Conservation (phyloP, 495 filamentous ascomycete species). For the Neurospora intermedia region DNA sequence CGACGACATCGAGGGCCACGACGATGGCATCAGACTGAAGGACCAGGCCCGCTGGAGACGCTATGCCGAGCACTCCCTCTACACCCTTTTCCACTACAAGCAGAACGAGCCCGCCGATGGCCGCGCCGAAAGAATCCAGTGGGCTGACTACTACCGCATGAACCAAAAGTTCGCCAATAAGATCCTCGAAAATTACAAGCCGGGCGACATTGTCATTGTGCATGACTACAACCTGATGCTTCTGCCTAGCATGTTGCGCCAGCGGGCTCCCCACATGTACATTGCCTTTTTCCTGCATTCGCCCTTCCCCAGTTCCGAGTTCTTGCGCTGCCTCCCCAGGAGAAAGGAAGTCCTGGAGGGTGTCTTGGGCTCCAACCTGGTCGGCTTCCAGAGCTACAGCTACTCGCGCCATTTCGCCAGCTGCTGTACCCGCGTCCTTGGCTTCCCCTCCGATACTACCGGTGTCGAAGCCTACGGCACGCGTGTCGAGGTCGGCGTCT, state of each 20-base stretch:
- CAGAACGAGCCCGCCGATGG: slow-evolving; percentile 81
- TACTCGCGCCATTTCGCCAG: slow-evolving; percentile 88
- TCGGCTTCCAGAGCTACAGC: slow-evolving; percentile 88
- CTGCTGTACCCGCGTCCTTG: slow-evolving; percentile 79
- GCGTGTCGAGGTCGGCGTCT: slow-evolving; percentile 79
- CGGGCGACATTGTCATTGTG: slow-evolving; percentile 80
- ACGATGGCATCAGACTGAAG: slow-evolving; percentile 56
- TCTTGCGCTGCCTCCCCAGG: slow-evolving; percentile 72
- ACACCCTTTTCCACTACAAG: slow-evolving; percentile 88
- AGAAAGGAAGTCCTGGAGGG: slow-evolving; percentile 82
- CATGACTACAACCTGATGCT: slow-evolving; percentile 89
- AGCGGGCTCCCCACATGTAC: slow-evolving; percentile 71
- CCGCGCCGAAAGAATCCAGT: slow-evolving; percentile 64
- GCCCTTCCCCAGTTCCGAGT: slow-evolving; percentile 90
- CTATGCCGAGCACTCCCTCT: slow-evolving; percentile 82
- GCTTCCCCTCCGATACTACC: slow-evolving; percentile 65
- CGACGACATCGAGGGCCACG: slow-evolving; percentile 52
- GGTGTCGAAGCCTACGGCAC: slow-evolving; percentile 83
- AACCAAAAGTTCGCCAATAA: slow-evolving; percentile 81
- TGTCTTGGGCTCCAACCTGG: slow-evolving; percentile 77
- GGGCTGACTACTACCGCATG: slow-evolving; percentile 80
- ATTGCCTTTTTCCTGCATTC: slow-evolving; percentile 88
- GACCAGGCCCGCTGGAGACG: slow-evolving; percentile 75
- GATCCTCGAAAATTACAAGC: slow-evolving; percentile 74
- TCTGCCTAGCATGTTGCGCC: slow-evolving; percentile 72